Conservation (phyloP, 495 filamentous ascomycete genomes). For the Bombardia bombarda region DNA sequence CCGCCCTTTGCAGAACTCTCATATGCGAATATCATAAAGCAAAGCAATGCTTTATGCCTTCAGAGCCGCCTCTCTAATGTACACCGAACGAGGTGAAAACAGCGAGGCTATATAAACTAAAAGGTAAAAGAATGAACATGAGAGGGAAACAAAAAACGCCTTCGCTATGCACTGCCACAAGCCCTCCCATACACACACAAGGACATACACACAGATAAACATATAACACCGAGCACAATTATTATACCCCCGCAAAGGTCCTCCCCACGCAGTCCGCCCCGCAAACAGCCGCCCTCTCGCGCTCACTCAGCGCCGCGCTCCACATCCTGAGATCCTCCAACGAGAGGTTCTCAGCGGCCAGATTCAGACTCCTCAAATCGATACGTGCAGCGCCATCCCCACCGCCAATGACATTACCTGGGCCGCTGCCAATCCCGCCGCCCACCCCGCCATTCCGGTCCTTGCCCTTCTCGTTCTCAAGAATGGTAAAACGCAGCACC, state of each 20-base stretch:
- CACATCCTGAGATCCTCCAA: conserved; percentile 29
- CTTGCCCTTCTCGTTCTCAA: conserved; percentile 40
- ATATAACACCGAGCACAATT: too few relatives aligned
- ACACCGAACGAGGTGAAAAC: too few relatives aligned
- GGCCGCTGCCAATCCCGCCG: not conserved
- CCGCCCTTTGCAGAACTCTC: too few relatives aligned
- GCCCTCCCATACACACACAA: too few relatives aligned
- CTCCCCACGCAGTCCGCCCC: conserved; percentile 32
- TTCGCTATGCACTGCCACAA: too few relatives aligned
- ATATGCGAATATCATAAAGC: too few relatives aligned
- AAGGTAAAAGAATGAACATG: too few relatives aligned
- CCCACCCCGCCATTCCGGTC: conserved; percentile 4
- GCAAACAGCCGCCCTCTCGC: conserved; percentile 37
- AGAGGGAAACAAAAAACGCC: too few relatives aligned
- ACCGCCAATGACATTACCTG: conserved; percentile 11
- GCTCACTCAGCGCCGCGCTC: conserved; percentile 26
- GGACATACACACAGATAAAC: too few relatives aligned
- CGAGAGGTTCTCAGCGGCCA: conserved; percentile 28
- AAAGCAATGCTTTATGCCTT: too few relatives aligned
- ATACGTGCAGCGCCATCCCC: conserved; percentile 3
- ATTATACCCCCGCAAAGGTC: conserved; percentile 30
- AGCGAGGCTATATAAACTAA: too few relatives aligned
- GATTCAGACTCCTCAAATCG: conserved; percentile 13
- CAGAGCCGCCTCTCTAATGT: too few relatives aligned
- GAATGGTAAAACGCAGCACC: conserved; percentile 73